Base-by-base conservation (phyloP, 2,329 filamentous ascomycete species). In the Triangularia setosa region DNA sequence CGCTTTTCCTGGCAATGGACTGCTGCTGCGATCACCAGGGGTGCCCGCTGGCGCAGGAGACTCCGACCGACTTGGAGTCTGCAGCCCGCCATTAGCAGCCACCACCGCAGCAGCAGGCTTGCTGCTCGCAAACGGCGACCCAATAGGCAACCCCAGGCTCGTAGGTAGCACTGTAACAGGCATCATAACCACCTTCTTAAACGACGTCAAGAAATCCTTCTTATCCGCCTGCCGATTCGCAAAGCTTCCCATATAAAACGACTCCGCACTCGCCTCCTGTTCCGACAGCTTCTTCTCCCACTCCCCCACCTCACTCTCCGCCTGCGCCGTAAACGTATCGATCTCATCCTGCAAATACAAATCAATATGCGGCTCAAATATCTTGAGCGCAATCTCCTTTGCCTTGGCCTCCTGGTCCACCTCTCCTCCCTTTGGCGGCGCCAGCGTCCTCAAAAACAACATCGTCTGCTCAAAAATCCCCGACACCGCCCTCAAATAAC, bases 101-200 rank as follows among this genome's bases (percentile, higher is more conserved):
- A 64, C 54, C 9, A 65, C 58, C 53, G 67, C 73, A 5, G 68
- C 59, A 62, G 68, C 59, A 62, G 79, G 73, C 61, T 79, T 83
- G 57, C 73, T 58, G 62, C 75, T 72, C 2, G 76, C 83, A 72
- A 87, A 91, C 62, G 83, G 83, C n/a, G 80, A 86, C 8, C 81
- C 80, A 58, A 86, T 79, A 5, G 85, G 77, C 65, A 92, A 83
- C 30, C 84, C 61, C 16, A 72, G 64, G 18, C 65, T 71, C n/a
- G 71, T 88, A 1, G 92, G 91, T 3, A 98, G 81, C 8, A 93
- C 94, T 60, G 92, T 96, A 58, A 99, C 94, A 1, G 95, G 95
- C 88, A 97, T 96, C 93, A 99, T 97, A 69, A 99, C 91, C 8
- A 99, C 95, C 76, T 98, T 98, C 74, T 93, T 97, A 82, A 99